Percentiles rank a stretch among this genome's conserved stretches.
Conservation (phyloP, 805 yeast genomes). For the Wickerhamomyces chaumierensis region DNA sequence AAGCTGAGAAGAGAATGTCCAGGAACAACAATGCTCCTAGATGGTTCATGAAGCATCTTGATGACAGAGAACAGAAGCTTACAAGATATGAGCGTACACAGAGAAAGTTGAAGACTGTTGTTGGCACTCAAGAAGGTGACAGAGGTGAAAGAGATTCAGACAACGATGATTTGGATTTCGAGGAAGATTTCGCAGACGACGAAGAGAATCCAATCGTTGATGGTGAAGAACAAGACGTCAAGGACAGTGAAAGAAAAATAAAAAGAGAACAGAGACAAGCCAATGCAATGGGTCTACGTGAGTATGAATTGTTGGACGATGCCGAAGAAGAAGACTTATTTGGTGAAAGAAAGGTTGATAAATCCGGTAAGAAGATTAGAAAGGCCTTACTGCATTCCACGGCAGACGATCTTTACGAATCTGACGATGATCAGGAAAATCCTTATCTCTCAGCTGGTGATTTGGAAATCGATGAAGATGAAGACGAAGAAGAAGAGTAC, state of each 20-base stretch:
- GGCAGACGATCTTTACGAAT: constrained; percentile 61
- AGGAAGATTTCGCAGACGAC: constrained; percentile 96
- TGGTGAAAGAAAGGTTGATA: constrained; percentile 70
- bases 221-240: constrained; percentile 90
- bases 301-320: constrained; percentile 43
- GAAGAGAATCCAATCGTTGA: constrained; percentile 98
- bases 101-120: constrained; percentile 37
- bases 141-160: constrained; percentile 53
- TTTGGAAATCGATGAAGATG: constrained; percentile 34
- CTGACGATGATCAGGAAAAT: constrained; percentile 77
- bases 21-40: constrained; percentile 69
- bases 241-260: constrained; percentile 73
- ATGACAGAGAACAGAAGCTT: constrained; percentile 40
- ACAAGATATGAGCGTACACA: constrained; percentile 40
- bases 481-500: constrained; percentile 48
- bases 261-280: constrained; percentile 81
- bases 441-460: constrained; percentile 74
- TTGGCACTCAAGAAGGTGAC: constrained; percentile 26
- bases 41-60: constrained; percentile 92
- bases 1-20: constrained; percentile 92
- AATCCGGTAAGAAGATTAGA: constrained; percentile 79
- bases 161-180: constrained; percentile 86
- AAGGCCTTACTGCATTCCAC: constrained; percentile 79
- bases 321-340: constrained; percentile 60
- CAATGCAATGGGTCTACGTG: constrained; percentile 54